Evolutionary conservation across 148 eudicot species (phyloP).

Genomic region (Rhododendron henanense): DNA sequence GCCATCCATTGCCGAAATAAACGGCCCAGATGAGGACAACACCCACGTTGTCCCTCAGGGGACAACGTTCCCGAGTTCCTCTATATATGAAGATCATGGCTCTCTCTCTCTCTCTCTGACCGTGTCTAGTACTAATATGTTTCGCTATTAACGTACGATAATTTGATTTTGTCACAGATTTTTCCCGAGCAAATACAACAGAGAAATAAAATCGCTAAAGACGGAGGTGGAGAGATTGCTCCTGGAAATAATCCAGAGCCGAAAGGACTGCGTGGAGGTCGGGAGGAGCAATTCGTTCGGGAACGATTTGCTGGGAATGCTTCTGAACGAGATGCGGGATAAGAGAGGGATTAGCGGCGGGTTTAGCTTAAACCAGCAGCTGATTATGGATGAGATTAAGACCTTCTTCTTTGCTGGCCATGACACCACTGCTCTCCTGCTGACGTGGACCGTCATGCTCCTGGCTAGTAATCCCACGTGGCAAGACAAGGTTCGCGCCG

Average conservation of each 20-base stretch:
- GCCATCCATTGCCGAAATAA: too few species aligned
- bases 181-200: constrained; percentile 91
- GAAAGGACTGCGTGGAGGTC: constrained; percentile 59
- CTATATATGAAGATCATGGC: too few species aligned
- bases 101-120: not conserved
- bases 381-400: constrained; percentile 93
- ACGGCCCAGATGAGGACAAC: too few species aligned
- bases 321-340: constrained; percentile 64
- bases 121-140: not conserved
- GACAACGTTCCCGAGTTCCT: too few species aligned
- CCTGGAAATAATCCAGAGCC: constrained; percentile 75
- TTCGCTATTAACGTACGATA: not conserved
- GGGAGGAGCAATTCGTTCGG: constrained; percentile 75
- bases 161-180: constrained; percentile 31
- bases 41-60: too few species aligned
- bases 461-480: constrained; percentile 71
- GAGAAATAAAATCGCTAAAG: constrained; percentile 71
- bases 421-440: constrained; percentile 73
- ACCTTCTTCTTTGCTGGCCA: constrained; percentile 90
- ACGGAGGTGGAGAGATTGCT: constrained; percentile 64
- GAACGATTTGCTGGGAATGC: constrained; percentile 70
- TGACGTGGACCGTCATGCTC: constrained; percentile 87
- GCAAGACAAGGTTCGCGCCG: constrained; percentile 66
- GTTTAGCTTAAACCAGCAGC: constrained; percentile 51
- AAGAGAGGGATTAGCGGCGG: constrained; percentile 28